phyloP scores from a whole-genome alignment of 2,329 filamentous ascomycete genomes.

The Dactylellina drechsleri region DNA sequence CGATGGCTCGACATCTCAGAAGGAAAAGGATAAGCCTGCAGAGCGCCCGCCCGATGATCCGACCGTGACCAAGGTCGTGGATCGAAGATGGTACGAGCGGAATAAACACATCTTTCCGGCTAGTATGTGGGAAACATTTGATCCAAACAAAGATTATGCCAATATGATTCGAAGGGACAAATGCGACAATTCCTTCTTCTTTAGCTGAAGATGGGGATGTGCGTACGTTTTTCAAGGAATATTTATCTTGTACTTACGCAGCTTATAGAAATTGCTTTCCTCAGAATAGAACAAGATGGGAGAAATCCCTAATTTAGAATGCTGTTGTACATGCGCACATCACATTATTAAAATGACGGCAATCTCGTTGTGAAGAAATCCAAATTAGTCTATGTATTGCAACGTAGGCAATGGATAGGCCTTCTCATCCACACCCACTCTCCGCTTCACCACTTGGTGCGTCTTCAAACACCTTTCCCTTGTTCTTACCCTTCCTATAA shows the following conservation, averaged over 20 bases:
- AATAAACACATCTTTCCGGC: constrained; percentile 99
- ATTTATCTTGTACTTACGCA: no score
- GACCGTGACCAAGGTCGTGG: constrained; percentile 87
- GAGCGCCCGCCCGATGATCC: constrained; percentile 76
- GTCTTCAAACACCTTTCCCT: constrained; percentile 45
- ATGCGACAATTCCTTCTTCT: constrained; percentile 94
- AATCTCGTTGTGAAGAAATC: no score
- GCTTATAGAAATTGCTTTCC: no score
- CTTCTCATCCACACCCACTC: constrained; percentile 42
- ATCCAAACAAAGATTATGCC: constrained; percentile 86
- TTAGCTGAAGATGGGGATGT: constrained; percentile 64
- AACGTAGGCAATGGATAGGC: no score
- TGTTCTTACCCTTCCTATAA: constrained; percentile 80
- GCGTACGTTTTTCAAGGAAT: no score
- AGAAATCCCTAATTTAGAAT: not conserved
- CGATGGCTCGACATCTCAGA: constrained; percentile 10
- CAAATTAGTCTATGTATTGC: no score
- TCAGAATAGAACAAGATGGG: constrained; percentile 20
- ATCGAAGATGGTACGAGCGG: constrained; percentile 93
- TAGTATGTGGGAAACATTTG: constrained; percentile 94
- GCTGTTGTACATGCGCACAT: no score
- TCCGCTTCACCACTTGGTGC: constrained; percentile 36
- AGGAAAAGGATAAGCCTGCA: constrained; percentile 65
- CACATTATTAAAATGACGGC: no score
- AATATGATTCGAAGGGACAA: constrained; percentile 80